Percentiles rank a stretch among this genome's conserved stretches.
phyloP scores from a whole-genome alignment of 345 rosid genomes.

The Raphanus sativus region DNA sequence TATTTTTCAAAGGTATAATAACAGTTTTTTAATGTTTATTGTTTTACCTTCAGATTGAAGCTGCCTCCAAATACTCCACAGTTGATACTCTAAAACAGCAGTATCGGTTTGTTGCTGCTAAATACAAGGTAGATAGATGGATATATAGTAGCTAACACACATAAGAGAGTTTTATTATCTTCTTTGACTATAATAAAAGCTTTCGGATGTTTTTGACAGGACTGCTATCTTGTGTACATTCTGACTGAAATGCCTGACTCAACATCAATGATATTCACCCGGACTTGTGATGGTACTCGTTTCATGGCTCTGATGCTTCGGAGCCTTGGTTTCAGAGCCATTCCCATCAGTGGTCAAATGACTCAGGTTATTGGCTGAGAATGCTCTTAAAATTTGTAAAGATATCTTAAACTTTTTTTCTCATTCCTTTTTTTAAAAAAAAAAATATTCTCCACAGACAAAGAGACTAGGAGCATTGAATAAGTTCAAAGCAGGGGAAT shows the following conservation, averaged over 20 bases:
- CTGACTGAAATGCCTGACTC: constrained; percentile 67
- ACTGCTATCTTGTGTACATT: constrained; percentile 86
- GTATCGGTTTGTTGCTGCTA: constrained; percentile 72
- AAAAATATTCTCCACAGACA: constrained; percentile 49
- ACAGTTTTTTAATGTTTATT: constrained; percentile 9
- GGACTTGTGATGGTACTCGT: constrained; percentile 86
- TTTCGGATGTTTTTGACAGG: constrained; percentile 48
- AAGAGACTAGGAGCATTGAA: constrained; percentile 94
- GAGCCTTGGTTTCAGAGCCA: constrained; percentile 84
- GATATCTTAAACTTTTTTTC: background rate
- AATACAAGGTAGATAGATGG: constrained; percentile 57
- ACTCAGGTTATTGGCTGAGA: constrained; percentile 56
- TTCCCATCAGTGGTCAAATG: constrained; percentile 98
- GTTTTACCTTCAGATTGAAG: constrained; percentile 67
- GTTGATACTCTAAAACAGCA: constrained; percentile 90
- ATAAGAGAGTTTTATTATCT: background rate
- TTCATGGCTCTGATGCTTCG: constrained; percentile 75
- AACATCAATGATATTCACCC: constrained; percentile 91
- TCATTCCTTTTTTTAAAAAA: background rate
- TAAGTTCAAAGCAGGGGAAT: constrained; percentile 92
- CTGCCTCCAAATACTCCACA: constrained; percentile 88
- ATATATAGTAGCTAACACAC: background rate
- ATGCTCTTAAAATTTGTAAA: no score
- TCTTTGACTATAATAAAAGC: background rate
- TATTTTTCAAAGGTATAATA: background rate